Percentiles rank a stretch among this genome's conserved stretches.
Evolutionary conservation across 768 basidiomycete genomes (phyloP).

Genomic region (Termitomyces sp.): DNA sequence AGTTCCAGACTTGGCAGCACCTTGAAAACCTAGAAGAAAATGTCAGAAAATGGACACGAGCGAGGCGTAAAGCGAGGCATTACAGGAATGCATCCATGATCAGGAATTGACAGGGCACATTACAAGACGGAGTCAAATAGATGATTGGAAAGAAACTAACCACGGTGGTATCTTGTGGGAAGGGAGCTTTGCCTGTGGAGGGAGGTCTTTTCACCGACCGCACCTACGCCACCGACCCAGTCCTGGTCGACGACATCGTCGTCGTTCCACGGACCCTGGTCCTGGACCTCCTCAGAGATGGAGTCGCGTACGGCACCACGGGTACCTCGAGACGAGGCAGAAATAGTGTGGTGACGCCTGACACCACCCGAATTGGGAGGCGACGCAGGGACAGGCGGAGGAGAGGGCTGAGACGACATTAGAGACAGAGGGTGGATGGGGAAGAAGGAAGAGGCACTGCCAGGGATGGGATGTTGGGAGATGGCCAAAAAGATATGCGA

Average conservation of each 20-base stretch:
- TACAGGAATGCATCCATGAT: constrained; percentile 18
- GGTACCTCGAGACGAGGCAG: constrained; percentile 62
- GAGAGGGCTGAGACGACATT: constrained; percentile 30
- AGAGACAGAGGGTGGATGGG: neutral
- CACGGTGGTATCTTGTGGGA: constrained; percentile 74
- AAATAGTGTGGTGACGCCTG: constrained; percentile 81
- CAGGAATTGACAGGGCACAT: constrained; percentile 14
- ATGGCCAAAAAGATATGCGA: constrained; percentile 12
- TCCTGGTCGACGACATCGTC: constrained; percentile 77
- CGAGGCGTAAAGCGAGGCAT: constrained; percentile 8
- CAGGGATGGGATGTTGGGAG: constrained; percentile 4
- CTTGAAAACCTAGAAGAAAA: constrained; percentile 42
- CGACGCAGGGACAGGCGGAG: constrained; percentile 34
- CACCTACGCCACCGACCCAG: constrained; percentile 78
- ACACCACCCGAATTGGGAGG: constrained; percentile 44
- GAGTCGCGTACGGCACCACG: constrained; percentile 54
- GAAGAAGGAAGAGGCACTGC: constrained; percentile 4
- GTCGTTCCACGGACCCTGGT: constrained; percentile 56
- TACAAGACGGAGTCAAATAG: constrained; percentile 3
- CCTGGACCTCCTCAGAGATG: constrained; percentile 63
- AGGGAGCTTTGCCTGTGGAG: constrained; percentile 79
- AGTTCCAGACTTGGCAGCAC: constrained; percentile 49
- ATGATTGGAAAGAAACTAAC: constrained; percentile 30
- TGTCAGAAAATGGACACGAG: constrained; percentile 7
- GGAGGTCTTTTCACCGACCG: constrained; percentile 76